Evolutionary conservation across 495 filamentous ascomycete species (phyloP).

Genomic region (Aspergillus cavernicola): DNA sequence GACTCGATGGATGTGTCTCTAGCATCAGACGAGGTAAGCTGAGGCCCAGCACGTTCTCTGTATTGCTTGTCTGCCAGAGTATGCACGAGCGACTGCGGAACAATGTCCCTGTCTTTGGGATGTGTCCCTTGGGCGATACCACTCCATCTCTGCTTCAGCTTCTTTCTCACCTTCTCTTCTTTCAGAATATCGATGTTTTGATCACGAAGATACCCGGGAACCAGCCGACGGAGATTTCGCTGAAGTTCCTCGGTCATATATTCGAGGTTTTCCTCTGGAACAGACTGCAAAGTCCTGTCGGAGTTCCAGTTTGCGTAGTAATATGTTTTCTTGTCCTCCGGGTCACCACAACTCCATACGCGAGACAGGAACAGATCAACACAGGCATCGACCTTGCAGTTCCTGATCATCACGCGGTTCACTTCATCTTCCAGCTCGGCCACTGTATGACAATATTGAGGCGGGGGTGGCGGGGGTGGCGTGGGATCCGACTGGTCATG

Average conservation of each 20-base stretch:
- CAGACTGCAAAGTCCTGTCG: no score
- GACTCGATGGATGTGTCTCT: not conserved
- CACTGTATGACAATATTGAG: not conserved
- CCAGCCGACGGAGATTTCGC: not conserved
- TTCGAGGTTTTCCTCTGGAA: not conserved
- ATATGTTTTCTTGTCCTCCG: not conserved
- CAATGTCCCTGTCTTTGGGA: not conserved
- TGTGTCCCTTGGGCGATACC: not conserved
- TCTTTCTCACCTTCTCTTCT: not conserved
- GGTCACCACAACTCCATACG: not conserved
- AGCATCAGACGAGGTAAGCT: not conserved
- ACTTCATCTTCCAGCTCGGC: not conserved
- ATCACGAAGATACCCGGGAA: not conserved
- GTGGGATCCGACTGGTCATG: not conserved
- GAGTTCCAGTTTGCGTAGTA: not conserved
- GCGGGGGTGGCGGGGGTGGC: not conserved
- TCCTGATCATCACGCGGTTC: not conserved
- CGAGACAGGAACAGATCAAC: not conserved
- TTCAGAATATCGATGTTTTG: not conserved
- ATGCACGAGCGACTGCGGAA: not conserved
- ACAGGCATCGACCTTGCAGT: slow-evolving; percentile 5
- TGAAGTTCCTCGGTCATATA: not conserved
- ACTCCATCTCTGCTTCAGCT: not conserved
- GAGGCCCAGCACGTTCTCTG: not conserved
- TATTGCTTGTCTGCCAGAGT: not conserved